Evolutionary conservation across 495 filamentous ascomycete species (phyloP), one percentile per base, ranked within the genome.

Genomic region (Gamarada debralockiae): DNA sequence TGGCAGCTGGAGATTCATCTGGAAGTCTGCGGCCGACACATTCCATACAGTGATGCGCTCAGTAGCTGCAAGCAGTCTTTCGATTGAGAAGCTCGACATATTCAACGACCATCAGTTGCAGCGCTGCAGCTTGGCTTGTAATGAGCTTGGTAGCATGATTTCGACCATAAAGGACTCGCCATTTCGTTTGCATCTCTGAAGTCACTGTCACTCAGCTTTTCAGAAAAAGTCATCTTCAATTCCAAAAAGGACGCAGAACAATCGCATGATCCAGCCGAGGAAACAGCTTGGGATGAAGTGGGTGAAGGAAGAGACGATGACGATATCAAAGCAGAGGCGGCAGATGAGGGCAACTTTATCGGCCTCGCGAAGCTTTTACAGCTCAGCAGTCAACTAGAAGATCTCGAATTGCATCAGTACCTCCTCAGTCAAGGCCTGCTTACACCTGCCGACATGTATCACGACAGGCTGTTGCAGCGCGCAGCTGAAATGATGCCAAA

Each of bases 131-230:
- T 13, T 49, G 9, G 47, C 47, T 38, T 49, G 31, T 7, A 8
- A 24, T 24, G 47, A 49, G 31, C 18, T 49, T 37, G 33, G 31
- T 14, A 21, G 17, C n/a, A 22, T 13, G 18, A 38, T 25, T n/a
- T n/a, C n/a, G 7, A 33, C 17, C 2, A 49, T 18, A n/a, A 37
- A 14, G 47, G 47, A 25, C 27, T 49, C 17, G 15, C 33, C 20
- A 24, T 20, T 23, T 49, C 29, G 9, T 13, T 49, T 13, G 29
- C 29, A 22, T 37, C 17, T 8, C 33, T 38, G 20, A 49, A 49
- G 21, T 49, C 47, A 22, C 31, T 49, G 21, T 39, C 33, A 21
- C 20, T 49, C 47, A 49, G 33, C 47, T 22, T 49, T 13, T 49
- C 47, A 15, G 45, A 48, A 3, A 36, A 17, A 34, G 15, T 48